Evolutionary conservation across 2,329 filamentous ascomycete species (phyloP), one percentile per base, ranked within the genome.

Genomic region (Sclerotinia spermophila): DNA sequence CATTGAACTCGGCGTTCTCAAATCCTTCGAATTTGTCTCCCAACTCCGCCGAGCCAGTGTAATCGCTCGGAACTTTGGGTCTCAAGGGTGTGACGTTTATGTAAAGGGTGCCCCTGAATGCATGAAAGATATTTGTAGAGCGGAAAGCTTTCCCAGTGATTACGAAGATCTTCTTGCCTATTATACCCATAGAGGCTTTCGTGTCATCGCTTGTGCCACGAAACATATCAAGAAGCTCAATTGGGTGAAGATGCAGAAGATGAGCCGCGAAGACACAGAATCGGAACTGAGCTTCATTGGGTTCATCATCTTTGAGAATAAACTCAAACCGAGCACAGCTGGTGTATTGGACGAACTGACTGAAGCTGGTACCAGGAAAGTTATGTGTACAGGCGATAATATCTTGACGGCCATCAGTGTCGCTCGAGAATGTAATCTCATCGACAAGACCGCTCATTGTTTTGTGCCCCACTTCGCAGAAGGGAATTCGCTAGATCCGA

Each of bases 291-390:
- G 95, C 60, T 98, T 99, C 78, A 86, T 94, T 48, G 96, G 96
- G 7, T 99, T 99, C 82, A 98, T 99, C 78, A 91, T 99, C 68
- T 99, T 99, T 76, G 96, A 99, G 82, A 99, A 99, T 82, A 99
- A 99, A 82, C 83, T 99, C 72, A 99, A 99, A 80, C 90, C 92
- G 1, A 94, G 88, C 30, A 97, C 95, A 0, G 86, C 92, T 1
- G 86, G 86, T 1, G 92, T 97, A 45, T 88, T 99, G 38, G 86
- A 91, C 70, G 94, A 98, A 81, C 86, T 99, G 4, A 86, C 88
- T 44, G 85, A 90, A 67, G 95, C 96, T 11, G 92, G 92, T 70
- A 97, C 99, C 75, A 89, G 93, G 48, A 91, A 92, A 40, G 89
- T 97, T 67, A 99, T 99, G 96, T 96, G 96, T 73, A 99, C 96